A percentile compares a stretch with the other conserved stretches of the same genome.
Evolutionary conservation across 129 eudicot genomes (phyloP).

Genomic region (Flaveria ramosissima): DNA sequence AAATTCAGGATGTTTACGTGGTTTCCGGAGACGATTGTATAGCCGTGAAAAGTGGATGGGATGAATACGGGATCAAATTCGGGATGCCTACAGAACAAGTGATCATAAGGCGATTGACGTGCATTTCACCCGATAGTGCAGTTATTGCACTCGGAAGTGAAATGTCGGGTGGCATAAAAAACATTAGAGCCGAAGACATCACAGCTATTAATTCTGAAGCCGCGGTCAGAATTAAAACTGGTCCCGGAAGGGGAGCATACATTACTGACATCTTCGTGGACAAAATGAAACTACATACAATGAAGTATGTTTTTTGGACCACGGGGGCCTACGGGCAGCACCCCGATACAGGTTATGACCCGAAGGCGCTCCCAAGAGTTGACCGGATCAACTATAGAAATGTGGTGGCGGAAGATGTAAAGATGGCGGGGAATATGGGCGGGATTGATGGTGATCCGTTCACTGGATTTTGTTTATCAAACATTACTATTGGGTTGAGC

Average conservation of each 20-base stretch:
- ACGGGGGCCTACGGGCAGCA: conserved; percentile 65
- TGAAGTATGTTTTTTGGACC: conserved; percentile 79
- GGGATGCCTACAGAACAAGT: conserved; percentile 65
- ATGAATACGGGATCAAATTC: conserved; percentile 65
- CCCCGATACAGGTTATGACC: conserved; percentile 56
- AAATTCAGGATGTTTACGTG: conserved; percentile 58
- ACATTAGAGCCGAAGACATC: conserved; percentile 72
- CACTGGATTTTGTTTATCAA: conserved; percentile 64
- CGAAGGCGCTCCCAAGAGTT: conserved; percentile 63
- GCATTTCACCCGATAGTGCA: conserved; percentile 86
- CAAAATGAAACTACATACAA: conserved; percentile 49
- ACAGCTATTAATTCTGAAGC: conserved; percentile 60
- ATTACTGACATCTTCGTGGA: conserved; percentile 60
- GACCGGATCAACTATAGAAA: conserved; percentile 48
- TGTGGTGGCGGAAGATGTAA: conserved; percentile 51
- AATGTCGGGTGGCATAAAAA: conserved; percentile 86
- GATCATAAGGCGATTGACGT: conserved; percentile 57
- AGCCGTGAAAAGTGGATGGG: conserved; percentile 88
- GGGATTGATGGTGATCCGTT: conserved; percentile 60
- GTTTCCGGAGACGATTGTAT: conserved; percentile 82
- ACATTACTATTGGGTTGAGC: conserved; percentile 48
- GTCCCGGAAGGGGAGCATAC: conserved; percentile 67
- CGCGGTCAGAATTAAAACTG: conserved; percentile 68
- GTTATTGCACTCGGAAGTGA: conserved; percentile 87
- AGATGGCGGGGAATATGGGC: conserved; percentile 51